phyloP scores from a whole-genome alignment of 257 asterid genomes.

The Perilla frutescens region DNA sequence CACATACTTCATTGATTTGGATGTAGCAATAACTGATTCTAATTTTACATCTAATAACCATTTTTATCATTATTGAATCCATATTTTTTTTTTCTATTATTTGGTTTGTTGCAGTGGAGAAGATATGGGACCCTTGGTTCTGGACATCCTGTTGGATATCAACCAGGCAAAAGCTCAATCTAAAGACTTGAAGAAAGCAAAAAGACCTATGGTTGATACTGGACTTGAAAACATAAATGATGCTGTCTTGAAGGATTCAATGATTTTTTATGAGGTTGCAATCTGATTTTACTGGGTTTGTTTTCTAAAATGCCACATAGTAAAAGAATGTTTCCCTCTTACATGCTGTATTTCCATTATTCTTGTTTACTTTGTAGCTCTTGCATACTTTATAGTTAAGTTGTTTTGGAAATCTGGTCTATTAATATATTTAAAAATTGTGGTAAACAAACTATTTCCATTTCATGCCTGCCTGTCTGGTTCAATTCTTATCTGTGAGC shows the following conservation, averaged over 20 bases:
- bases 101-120: constrained; percentile 62
- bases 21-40: constrained; percentile 5
- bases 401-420: constrained; percentile 6
- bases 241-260: constrained; percentile 38
- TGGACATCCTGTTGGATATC: constrained; percentile 42
- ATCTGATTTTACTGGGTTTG: constrained; percentile 20
- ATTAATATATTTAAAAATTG: neutral
- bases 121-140: constrained; percentile 62
- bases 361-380: neutral
- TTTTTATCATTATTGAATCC: constrained; percentile 3
- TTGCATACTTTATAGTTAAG: constrained; percentile 2
- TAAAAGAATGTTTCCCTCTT: neutral
- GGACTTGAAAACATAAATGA: constrained; percentile 46
- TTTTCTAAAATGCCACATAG: neutral
- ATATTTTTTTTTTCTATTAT: neutral
- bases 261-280: constrained; percentile 47
- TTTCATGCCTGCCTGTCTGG: neutral
- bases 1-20: neutral
- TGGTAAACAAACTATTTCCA: neutral
- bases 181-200: constrained; percentile 37
- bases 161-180: constrained; percentile 38
- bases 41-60: neutral
- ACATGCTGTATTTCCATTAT: neutral
- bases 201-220: constrained; percentile 46
- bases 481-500: neutral